Percentiles rank a stretch among this genome's conserved stretches.
Conservation (phyloP, 441 rosid species). For the Daphne laureola region DNA sequence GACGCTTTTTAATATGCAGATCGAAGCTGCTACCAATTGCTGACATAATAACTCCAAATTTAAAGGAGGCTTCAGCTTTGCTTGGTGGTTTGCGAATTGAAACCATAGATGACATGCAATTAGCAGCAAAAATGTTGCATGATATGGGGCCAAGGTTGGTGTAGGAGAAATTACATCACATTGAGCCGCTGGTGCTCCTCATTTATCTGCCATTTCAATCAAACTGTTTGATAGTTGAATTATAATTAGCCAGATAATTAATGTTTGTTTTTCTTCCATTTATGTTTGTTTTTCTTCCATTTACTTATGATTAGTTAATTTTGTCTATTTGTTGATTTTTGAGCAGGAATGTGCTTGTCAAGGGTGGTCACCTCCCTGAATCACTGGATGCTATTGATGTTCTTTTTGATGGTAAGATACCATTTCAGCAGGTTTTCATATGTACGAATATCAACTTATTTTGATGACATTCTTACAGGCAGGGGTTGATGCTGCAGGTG, state of each 20-base stretch:
- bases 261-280: not conserved
- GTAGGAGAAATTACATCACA: not conserved
- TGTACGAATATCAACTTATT: conserved; percentile 1
- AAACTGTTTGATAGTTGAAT: too few relatives aligned
- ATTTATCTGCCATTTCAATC: too few relatives aligned
- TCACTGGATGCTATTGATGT: conserved; percentile 81
- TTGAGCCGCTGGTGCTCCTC: too few relatives aligned
- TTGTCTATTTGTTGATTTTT: conserved; percentile 13
- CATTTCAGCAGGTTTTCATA: not conserved
- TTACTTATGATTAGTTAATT: conserved; percentile 4
- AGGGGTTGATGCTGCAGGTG: conserved; percentile 35
- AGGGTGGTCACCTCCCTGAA: conserved; percentile 93
- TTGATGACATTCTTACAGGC: conserved; percentile 9
- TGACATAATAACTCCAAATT: conserved; percentile 79
- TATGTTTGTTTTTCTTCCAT: not conserved
- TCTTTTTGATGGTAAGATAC: conserved; percentile 60
- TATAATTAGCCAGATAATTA: too few relatives aligned
- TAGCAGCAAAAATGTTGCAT: conserved; percentile 69
- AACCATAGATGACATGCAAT: conserved; percentile 67
- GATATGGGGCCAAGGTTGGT: conserved; percentile 79
- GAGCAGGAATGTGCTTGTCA: conserved; percentile 82
- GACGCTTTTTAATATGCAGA: conserved; percentile 34
- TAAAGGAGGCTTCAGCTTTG: conserved; percentile 87
- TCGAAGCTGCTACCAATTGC: conserved; percentile 81
- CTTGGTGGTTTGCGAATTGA: conserved; percentile 55